A percentile compares a stretch with the other conserved stretches of the same genome.
These are phyloP conservation scores for Pythium periplocum DNA, from an alignment of 352 stramenopile species.

Conservation along the genomic window DNA sequence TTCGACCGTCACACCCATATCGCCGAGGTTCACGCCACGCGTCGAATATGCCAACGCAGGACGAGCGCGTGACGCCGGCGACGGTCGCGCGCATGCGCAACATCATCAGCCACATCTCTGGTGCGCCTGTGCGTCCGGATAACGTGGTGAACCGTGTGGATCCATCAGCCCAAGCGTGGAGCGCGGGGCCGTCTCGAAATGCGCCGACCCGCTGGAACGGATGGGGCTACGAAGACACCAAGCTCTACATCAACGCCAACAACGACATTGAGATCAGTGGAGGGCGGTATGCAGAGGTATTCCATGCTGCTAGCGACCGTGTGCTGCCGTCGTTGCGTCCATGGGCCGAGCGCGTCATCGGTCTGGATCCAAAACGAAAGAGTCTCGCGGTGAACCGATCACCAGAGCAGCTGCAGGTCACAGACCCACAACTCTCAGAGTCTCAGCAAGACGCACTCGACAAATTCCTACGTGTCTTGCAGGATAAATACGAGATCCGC, in stretches of 20 bases:
- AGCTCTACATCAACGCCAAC: conserved; percentile 54
- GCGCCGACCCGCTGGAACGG: conserved; percentile 60
- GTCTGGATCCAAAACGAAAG: conserved; percentile 32
- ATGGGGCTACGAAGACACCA: conserved; percentile 69
- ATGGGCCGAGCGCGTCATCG: conserved; percentile 55
- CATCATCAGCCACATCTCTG: conserved; percentile 38
- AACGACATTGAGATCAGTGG: conserved; percentile 58
- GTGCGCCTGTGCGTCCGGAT: neutral
- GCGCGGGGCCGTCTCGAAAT: conserved; percentile 8
- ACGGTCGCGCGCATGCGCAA: conserved; percentile 46
- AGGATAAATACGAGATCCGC: conserved; percentile 23
- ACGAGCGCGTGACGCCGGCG: conserved; percentile 13
- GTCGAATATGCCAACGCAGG: neutral
- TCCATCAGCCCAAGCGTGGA: neutral
- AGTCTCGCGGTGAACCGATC: conserved; percentile 28
- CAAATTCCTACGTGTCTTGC: conserved; percentile 24
- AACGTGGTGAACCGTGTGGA: neutral
- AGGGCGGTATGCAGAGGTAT: conserved; percentile 57
- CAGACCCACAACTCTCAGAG: conserved; percentile 8
- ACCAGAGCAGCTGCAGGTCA: conserved; percentile 25
- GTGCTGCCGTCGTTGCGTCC: conserved; percentile 43
- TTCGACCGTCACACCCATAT: too few species aligned
- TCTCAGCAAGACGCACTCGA: conserved; percentile 19
- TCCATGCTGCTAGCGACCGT: conserved; percentile 32
- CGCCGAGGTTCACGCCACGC: too few species aligned